phyloP scores from a whole-genome alignment of 805 yeast genomes.

The Schwanniomyces yamadae region DNA sequence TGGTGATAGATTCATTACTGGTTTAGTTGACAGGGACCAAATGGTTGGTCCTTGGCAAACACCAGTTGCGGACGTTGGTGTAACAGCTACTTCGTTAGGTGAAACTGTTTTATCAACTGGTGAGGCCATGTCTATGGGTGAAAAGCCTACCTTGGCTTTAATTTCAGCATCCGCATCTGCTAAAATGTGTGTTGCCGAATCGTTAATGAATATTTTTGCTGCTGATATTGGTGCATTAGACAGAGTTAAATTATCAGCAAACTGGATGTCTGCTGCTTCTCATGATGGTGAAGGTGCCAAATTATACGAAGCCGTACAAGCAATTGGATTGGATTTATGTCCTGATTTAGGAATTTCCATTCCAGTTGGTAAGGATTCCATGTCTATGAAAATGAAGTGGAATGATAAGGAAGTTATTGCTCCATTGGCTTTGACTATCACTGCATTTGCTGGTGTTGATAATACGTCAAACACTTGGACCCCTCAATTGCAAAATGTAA shows the following conservation, averaged over 20 bases:
- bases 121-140: conserved; percentile 98
- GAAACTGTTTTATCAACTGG: conserved; percentile 72
- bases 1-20: conserved; percentile 97
- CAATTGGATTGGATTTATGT: conserved; percentile 90
- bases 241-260: conserved; percentile 85
- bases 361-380: conserved; percentile 98
- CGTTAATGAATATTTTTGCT: conserved; percentile 82
- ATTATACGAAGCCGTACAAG: conserved; percentile 94
- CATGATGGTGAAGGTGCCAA: conserved; percentile 95
- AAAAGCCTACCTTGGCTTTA: conserved; percentile 86
- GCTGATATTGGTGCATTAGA: conserved; percentile 79
- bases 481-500: conserved; percentile 62
- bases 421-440: conserved; percentile 87
- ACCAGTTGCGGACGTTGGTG: conserved; percentile 98
- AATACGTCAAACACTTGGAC: conserved; percentile 94
- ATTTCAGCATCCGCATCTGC: conserved; percentile 90
- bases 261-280: conserved; percentile 98
- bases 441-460: conserved; percentile 87
- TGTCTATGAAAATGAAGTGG: conserved; percentile 99
- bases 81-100: conserved; percentile 87
- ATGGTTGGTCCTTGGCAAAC: conserved; percentile 99
- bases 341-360: conserved; percentile 88
- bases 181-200: conserved; percentile 93
- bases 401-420: conserved; percentile 87
- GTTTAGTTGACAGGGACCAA: conserved; percentile 95